phyloP scores from a whole-genome alignment of 306 rosid genomes.

The Sophora flavescens region DNA sequence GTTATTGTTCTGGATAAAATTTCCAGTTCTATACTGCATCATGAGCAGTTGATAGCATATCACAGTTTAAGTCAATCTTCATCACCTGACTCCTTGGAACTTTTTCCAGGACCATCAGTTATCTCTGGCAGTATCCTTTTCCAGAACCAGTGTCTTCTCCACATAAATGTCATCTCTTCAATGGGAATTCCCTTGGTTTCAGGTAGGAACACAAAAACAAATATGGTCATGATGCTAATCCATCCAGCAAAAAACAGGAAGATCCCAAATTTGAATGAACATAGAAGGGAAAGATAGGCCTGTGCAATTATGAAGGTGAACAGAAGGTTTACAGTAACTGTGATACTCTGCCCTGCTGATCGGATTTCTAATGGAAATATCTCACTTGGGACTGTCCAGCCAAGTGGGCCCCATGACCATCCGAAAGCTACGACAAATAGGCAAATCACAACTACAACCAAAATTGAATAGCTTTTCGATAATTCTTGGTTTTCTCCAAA shows the following conservation, averaged over 20 bases:
- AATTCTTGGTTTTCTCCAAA: conserved; percentile 64
- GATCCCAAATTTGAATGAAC: conserved; percentile 55
- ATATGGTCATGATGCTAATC: conserved; percentile 54
- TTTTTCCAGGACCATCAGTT: not conserved
- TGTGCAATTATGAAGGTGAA: conserved; percentile 58
- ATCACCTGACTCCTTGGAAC: conserved; percentile 7
- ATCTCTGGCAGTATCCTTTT: conserved; percentile 52
- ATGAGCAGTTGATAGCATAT: too few relatives aligned
- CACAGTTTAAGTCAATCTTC: conserved; percentile 8
- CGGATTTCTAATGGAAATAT: conserved; percentile 59
- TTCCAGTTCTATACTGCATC: too few relatives aligned
- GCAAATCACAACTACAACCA: conserved; percentile 80
- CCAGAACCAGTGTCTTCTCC: conserved; percentile 64
- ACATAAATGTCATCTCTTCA: conserved; percentile 55
- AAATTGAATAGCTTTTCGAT: conserved; percentile 61
- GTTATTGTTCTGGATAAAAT: too few relatives aligned
- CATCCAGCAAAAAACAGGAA: conserved; percentile 56
- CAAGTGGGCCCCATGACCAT: conserved; percentile 64
- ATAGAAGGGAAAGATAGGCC: conserved; percentile 53
- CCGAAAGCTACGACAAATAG: conserved; percentile 80
- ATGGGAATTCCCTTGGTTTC: conserved; percentile 61
- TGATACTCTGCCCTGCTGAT: conserved; percentile 61
- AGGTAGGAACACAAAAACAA: conserved; percentile 53
- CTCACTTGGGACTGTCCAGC: conserved; percentile 62
- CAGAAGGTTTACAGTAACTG: conserved; percentile 57